Conservation (phyloP, 1,284 basidiomycete species). For the Heimioporus retisporus region DNA sequence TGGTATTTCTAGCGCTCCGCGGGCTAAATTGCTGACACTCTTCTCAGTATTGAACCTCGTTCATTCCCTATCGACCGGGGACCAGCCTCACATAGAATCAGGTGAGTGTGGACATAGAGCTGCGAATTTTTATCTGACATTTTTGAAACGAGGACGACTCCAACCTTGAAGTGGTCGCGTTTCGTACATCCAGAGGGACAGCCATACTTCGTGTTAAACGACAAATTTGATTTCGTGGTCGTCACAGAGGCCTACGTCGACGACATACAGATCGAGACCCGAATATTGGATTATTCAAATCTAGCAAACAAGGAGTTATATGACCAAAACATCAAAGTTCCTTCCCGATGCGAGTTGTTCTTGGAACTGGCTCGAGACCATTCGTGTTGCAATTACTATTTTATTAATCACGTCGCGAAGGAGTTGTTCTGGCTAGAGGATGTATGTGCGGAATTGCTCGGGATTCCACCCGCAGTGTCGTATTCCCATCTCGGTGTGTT, state of each 20-base stretch:
- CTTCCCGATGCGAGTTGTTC: conserved; percentile 58
- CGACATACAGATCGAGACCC: conserved; percentile 39
- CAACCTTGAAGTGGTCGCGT: conserved; percentile 46
- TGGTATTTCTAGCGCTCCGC: too few relatives aligned
- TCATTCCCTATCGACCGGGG: conserved; percentile 22
- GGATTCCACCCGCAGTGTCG: conserved; percentile 56
- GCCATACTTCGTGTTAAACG: conserved; percentile 51
- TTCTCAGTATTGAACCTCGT: conserved; percentile 22
- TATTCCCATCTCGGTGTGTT: conserved; percentile 60
- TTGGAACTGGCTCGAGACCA: conserved; percentile 53
- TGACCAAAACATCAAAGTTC: conserved; percentile 43
- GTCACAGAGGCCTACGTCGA: conserved; percentile 63
- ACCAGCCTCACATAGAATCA: conserved; percentile 9
- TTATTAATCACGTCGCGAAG: conserved; percentile 57
- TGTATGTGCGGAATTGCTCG: conserved; percentile 50
- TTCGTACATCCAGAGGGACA: conserved; percentile 66
- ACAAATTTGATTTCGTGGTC: conserved; percentile 41
- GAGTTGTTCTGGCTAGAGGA: conserved; percentile 63
- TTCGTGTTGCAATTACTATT: conserved; percentile 61
- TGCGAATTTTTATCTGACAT: conserved; percentile 2
- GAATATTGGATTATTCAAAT: conserved; percentile 46
- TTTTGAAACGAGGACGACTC: conserved; percentile 11
- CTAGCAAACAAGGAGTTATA: conserved; percentile 42
- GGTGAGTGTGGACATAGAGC: conserved; percentile 7
- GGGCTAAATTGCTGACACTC: not conserved